Conservation (phyloP, 1,139 yeast species). For the Blastobotrys elegans region DNA sequence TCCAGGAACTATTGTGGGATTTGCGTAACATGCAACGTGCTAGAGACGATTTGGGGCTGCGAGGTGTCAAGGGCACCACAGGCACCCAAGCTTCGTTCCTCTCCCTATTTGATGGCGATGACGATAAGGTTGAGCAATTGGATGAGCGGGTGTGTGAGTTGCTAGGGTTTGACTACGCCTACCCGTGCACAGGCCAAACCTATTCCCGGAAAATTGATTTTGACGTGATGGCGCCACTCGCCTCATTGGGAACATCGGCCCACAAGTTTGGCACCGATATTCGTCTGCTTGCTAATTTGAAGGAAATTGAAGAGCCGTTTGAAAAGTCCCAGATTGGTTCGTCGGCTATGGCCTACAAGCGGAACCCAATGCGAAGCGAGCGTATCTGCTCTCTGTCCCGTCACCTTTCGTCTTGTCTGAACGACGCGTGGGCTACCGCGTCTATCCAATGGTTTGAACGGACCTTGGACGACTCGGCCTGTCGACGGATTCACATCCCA, state of each 20-base stretch:
- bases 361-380: conserved; percentile 99
- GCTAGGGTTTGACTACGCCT: conserved; percentile 88
- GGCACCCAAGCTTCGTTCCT: conserved; percentile 98
- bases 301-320: conserved; percentile 97
- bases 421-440: conserved; percentile 93
- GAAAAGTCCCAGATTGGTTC: conserved; percentile 98
- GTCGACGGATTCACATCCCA: conserved; percentile 94
- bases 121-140: conserved; percentile 87
- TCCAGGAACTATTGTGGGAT: conserved; percentile 97
- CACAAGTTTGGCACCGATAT: conserved; percentile 98
- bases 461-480: conserved; percentile 97
- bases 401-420: conserved; percentile 86
- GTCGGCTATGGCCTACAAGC: conserved; percentile 98
- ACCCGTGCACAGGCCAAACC: conserved; percentile 98
- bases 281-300: conserved; percentile 90
- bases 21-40: conserved; percentile 93
- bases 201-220: conserved; percentile 97
- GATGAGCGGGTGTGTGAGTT: conserved; percentile 91
- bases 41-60: conserved; percentile 89
- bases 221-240: conserved; percentile 86
- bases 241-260: conserved; percentile 93
- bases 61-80: conserved; percentile 99
- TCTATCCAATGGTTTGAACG: conserved; percentile 99
- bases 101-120: conserved; percentile 92
- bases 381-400: conserved; percentile 96